These are phyloP conservation scores for Euphorbia schlechtendalii DNA, from an alignment of 441 rosid species.

Conservation along the genomic window DNA sequence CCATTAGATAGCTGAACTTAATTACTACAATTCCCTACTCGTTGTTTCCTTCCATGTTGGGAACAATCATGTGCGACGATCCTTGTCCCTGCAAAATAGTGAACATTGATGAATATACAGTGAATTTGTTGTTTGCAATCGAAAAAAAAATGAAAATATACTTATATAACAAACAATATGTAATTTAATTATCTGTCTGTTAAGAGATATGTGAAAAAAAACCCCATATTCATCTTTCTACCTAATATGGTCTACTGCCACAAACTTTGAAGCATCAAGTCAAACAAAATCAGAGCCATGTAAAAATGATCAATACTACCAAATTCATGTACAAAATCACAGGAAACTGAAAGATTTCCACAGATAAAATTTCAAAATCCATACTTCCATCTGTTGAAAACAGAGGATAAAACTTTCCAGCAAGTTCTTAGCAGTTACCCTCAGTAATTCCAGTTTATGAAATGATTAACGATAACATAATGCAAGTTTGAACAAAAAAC, in stretches of 20 bases:
- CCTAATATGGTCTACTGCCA: background rate
- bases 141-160: background rate
- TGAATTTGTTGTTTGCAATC: too few species aligned
- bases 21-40: constrained; percentile 23
- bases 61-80: constrained; percentile 41
- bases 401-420: background rate
- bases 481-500: too few species aligned
- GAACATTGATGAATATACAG: background rate
- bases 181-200: background rate
- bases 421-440: background rate
- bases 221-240: background rate
- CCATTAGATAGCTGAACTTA: constrained; percentile 15
- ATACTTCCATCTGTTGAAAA: background rate
- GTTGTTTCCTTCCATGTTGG: constrained; percentile 44
- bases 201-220: background rate
- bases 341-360: background rate
- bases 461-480: background rate
- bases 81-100: constrained; percentile 38
- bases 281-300: background rate
- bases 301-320: background rate
- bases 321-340: background rate
- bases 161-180: background rate
- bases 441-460: background rate
- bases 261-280: background rate
- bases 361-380: too few species aligned